Percentiles rank a stretch among this genome's conserved stretches.
phyloP scores from a whole-genome alignment of 139 green algal genomes.

The Penium margaritaceum region DNA sequence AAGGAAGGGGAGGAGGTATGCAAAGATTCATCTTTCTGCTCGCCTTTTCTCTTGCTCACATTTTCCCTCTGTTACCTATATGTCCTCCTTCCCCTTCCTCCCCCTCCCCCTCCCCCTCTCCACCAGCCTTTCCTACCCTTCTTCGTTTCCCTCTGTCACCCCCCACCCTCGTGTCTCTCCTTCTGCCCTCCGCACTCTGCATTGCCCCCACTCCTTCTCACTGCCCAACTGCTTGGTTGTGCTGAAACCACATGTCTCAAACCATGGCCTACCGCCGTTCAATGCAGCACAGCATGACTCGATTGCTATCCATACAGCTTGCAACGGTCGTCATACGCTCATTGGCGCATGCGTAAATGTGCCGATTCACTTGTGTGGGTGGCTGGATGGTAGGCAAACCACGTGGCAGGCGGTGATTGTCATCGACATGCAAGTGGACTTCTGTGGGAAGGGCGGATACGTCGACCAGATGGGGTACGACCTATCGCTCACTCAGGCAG shows the following conservation, averaged over 20 bases:
- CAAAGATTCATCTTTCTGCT: no score
- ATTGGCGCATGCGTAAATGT: neutral
- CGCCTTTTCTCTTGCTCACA: no score
- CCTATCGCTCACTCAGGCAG: constrained; percentile 46
- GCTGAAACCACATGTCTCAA: neutral
- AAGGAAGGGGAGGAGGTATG: no score
- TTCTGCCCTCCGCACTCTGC: no score
- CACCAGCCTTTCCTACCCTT: neutral
- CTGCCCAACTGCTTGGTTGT: neutral
- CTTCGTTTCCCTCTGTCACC: neutral
- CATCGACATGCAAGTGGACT: constrained; percentile 68
- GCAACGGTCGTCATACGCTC: neutral
- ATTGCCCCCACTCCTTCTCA: no score
- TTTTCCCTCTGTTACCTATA: no score
- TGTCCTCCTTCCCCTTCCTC: neutral
- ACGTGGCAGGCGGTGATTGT: constrained; percentile 49
- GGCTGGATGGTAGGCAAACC: neutral
- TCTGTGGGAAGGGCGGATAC: constrained; percentile 60
- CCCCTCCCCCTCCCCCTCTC: neutral
- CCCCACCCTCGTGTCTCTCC: neutral
- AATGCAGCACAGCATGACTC: neutral
- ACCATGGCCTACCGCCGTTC: neutral
- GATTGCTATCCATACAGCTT: neutral
- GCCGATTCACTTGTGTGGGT: neutral
- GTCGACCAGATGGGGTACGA: constrained; percentile 65